These are phyloP conservation scores for Lycium barbarum DNA, from an alignment of 257 asterid species.

Conservation along the genomic window DNA sequence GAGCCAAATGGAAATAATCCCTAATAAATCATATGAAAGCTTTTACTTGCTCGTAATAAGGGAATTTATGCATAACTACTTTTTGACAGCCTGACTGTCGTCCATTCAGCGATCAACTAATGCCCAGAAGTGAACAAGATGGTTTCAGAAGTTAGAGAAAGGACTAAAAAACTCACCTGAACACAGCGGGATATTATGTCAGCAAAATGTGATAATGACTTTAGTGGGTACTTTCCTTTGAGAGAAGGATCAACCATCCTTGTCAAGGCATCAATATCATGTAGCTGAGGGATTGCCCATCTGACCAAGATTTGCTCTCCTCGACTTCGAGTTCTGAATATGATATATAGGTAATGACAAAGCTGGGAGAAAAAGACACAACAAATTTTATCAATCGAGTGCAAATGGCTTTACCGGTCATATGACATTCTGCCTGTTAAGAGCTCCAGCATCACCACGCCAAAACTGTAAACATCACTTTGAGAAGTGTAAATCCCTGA, in stretches of 20 bases:
- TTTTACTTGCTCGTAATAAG: not conserved
- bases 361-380: not conserved
- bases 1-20: conserved; percentile 16
- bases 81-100: not conserved
- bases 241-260: conserved; percentile 95
- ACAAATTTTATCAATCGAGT: not conserved
- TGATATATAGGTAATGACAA: not conserved
- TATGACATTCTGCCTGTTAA: conserved; percentile 93
- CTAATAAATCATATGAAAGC: not conserved
- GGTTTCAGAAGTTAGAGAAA: not conserved
- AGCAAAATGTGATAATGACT: conserved; percentile 91
- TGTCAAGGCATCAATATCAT: conserved; percentile 89
- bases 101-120: no score
- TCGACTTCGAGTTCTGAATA: conserved; percentile 69
- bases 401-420: conserved; percentile 67
- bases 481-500: conserved; percentile 81
- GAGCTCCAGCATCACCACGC: conserved; percentile 98
- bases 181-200: conserved; percentile 97
- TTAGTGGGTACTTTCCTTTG: conserved; percentile 70
- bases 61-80: not conserved
- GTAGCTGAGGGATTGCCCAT: conserved; percentile 99
- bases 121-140: not conserved
- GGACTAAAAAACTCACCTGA: conserved; percentile 55
- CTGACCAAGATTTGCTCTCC: conserved; percentile 95
- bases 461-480: conserved; percentile 97